These are phyloP conservation scores for Ustilago xerochloae DNA, from an alignment of 1,284 basidiomycete species.

Conservation along the genomic window DNA sequence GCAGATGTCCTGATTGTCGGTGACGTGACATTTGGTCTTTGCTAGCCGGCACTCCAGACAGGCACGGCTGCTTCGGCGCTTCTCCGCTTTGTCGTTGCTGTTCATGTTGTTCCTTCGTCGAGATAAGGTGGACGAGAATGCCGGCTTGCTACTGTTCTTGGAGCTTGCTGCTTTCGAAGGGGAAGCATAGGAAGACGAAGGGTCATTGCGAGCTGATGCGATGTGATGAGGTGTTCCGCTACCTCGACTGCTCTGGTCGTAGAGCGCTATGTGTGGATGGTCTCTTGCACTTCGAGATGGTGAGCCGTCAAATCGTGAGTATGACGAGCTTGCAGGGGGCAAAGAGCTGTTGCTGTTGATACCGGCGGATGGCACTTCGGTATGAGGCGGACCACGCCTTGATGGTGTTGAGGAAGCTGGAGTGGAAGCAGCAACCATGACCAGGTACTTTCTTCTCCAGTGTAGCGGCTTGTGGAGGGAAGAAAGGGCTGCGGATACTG, in stretches of 20 bases:
- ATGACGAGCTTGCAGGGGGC: not conserved
- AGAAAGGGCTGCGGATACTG: constrained; percentile 1
- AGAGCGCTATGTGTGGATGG: constrained; percentile 9
- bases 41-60: constrained; percentile 47
- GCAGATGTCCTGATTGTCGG: constrained; percentile 32
- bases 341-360: not conserved
- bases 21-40: constrained; percentile 47
- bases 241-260: constrained; percentile 15
- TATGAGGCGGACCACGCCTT: constrained; percentile 10
- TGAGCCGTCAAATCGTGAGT: constrained; percentile 3
- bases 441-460: constrained; percentile 8
- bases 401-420: constrained; percentile 17
- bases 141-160: constrained; percentile 2
- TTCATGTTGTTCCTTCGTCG: constrained; percentile 31
- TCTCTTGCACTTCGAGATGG: not conserved
- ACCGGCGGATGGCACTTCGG: not conserved
- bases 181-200: not conserved
- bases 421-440: constrained; percentile 22
- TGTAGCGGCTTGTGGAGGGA: constrained; percentile 6
- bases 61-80: constrained; percentile 40
- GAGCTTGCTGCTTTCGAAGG: constrained; percentile 3
- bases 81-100: constrained; percentile 36
- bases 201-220: constrained; percentile 2
- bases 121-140: constrained; percentile 1
- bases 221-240: not conserved